These are phyloP conservation scores for slime mould (Dictyostelium discoideum) DNA, from an alignment of 78 protist species.

Conservation along the genomic window DNA sequence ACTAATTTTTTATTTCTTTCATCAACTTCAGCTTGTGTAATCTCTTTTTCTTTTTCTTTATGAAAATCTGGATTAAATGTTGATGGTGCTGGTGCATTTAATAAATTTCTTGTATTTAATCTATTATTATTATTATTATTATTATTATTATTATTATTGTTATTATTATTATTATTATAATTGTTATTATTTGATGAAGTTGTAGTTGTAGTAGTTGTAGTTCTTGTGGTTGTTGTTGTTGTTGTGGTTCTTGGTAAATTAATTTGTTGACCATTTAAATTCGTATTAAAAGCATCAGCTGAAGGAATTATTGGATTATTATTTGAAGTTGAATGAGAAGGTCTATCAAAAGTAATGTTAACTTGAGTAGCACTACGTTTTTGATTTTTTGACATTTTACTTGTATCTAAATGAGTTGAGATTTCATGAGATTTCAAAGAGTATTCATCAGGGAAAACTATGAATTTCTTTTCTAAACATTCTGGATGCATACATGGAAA, in stretches of 20 bases:
- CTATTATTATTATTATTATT: background rate
- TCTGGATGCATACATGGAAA: conserved; percentile 72
- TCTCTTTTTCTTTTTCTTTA: conserved; percentile 43
- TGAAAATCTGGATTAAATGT: conserved; percentile 65
- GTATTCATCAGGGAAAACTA: conserved; percentile 63
- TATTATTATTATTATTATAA: background rate
- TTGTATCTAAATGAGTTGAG: conserved; percentile 41
- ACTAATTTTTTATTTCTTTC: conserved; percentile 38
- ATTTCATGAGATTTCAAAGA: conserved; percentile 44
- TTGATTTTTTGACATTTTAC: conserved; percentile 22
- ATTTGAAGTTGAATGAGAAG: background rate
- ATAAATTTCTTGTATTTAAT: background rate
- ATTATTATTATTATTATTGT: conserved; percentile 3
- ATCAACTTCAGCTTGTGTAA: conserved; percentile 46
- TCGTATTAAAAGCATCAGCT: background rate
- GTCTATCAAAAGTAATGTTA: background rate
- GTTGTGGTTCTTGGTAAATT: background rate
- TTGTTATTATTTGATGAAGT: too few relatives aligned
- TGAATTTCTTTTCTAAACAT: conserved; percentile 64
- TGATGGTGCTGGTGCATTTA: conserved; percentile 5
- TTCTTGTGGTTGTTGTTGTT: background rate
- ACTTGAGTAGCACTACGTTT: conserved; percentile 17
- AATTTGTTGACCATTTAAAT: background rate
- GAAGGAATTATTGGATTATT: background rate
- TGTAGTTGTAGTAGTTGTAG: conserved; percentile 3